Evolutionary conservation across 345 rosid genomes (phyloP).

Genomic region (Salix exigua): DNA sequence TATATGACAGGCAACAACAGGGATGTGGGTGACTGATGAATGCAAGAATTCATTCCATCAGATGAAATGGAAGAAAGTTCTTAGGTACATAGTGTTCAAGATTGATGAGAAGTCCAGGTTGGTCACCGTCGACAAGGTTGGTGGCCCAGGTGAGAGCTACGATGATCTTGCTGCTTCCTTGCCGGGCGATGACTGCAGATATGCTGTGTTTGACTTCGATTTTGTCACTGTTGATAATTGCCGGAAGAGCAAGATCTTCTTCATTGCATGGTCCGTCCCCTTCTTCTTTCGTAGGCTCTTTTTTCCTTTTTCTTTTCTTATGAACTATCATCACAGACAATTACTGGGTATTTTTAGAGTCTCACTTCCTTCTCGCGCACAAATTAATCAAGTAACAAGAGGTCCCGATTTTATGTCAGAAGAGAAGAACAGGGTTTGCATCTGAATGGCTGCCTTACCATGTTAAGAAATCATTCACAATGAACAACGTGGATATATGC

Average conservation of each 20-base stretch:
- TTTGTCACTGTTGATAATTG: conserved; percentile 91
- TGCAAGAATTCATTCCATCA: conserved; percentile 86
- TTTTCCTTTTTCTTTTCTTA: background rate
- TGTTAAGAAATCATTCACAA: background rate
- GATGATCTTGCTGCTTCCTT: conserved; percentile 69
- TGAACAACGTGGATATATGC: background rate
- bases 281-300: background rate
- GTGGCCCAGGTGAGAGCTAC: conserved; percentile 78
- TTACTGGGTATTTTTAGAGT: too few relatives aligned
- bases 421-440: background rate
- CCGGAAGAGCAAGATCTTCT: conserved; percentile 98
- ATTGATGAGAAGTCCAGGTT: conserved; percentile 83
- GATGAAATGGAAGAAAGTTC: conserved; percentile 94
- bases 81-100: conserved; percentile 82
- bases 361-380: too few relatives aligned
- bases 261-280: conserved; percentile 74
- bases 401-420: too few relatives aligned
- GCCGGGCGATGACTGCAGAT: conserved; percentile 84
- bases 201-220: conserved; percentile 90
- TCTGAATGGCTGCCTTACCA: background rate
- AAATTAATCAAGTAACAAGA: too few relatives aligned
- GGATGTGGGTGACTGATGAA: conserved; percentile 88
- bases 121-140: conserved; percentile 87
- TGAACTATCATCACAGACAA: background rate
- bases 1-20: conserved; percentile 84